Evolutionary conservation across 768 basidiomycete species (phyloP), one percentile per base, ranked within the genome.

Genomic region (Psilocybe azurescens): DNA sequence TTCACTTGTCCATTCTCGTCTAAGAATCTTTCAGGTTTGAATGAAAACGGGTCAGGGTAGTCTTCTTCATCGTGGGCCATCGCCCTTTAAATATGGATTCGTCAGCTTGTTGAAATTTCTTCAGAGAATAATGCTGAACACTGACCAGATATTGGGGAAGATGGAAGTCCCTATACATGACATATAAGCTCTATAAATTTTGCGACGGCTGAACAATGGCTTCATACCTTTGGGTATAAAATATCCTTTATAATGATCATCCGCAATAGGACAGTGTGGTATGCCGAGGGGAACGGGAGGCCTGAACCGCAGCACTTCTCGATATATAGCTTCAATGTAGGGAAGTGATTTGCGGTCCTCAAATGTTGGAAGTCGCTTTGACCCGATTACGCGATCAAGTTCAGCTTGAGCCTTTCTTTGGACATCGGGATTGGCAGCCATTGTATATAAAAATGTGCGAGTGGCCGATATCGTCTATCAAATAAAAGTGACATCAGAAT

Each of bases 341-440:
- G 76, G 76, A 3, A 77, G 66, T 18, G 58, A 59, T 3, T 53
- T 9, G 16, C 64, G 63, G 56, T 78, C 76, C 0, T 62, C 62
- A 29, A 73, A 69, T 10, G 60, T 62, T 0, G 77, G 75, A 1
- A 79, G 66, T 3, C 77, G 69, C 3, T 71, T 64, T 7, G 47
- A 48, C 7, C 78, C 77, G 10, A 77, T 59, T 9, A 77, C 68
- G 0, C 65, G 52, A 59, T 79, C 77, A 13, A 80, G 63, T 59
- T 79, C 77, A 1, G 54, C 68, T 60, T 77, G 79, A 1, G 74
- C 78, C 50, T 71, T 74, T 14, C 50, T 63, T 57, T 78, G 76
- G 0, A 72, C 62, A 8, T 79, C 69, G 0, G 73, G 76, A 55
- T 74, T 67, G 8, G 62, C 60, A n/a, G 69, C 52, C 70, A 77